Percentiles rank a stretch among this genome's conserved stretches.
phyloP scores from a whole-genome alignment of 75 land plant genomes.

The Pseudotsuga menziesii region DNA sequence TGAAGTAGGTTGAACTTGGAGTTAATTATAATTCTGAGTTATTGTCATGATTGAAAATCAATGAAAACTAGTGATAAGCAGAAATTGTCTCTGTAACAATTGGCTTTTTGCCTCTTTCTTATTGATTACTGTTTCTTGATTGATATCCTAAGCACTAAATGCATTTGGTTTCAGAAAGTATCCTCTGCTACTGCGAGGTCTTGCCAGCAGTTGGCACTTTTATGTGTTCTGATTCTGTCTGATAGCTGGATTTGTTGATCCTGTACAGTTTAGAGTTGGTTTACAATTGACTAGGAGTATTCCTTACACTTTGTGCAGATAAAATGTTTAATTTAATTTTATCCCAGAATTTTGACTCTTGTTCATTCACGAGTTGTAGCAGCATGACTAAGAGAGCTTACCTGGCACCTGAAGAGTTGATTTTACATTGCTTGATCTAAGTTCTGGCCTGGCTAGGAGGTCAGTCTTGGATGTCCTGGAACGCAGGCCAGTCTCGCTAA shows the following conservation, averaged over 20 bases:
- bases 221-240: neutral
- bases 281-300: neutral
- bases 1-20: constrained; percentile 25
- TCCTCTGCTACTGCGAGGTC: too few relatives aligned
- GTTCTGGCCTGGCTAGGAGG: too few relatives aligned
- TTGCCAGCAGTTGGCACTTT: neutral
- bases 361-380: too few relatives aligned
- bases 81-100: neutral
- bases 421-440: too few relatives aligned
- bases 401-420: too few relatives aligned
- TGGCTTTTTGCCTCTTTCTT: neutral
- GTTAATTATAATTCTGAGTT: neutral
- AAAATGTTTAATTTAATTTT: too few relatives aligned
- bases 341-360: too few relatives aligned
- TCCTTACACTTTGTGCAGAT: neutral
- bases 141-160: too few relatives aligned
- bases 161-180: too few relatives aligned
- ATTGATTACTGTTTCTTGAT: neutral
- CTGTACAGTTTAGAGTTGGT: neutral
- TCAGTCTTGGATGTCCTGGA: too few relatives aligned
- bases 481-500: too few relatives aligned
- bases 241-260: neutral
- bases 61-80: neutral
- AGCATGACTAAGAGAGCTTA: too few relatives aligned
- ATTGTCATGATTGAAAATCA: neutral